phyloP scores from a whole-genome alignment of 2,329 filamentous ascomycete genomes.

The Exophiala lecanii-corni region DNA sequence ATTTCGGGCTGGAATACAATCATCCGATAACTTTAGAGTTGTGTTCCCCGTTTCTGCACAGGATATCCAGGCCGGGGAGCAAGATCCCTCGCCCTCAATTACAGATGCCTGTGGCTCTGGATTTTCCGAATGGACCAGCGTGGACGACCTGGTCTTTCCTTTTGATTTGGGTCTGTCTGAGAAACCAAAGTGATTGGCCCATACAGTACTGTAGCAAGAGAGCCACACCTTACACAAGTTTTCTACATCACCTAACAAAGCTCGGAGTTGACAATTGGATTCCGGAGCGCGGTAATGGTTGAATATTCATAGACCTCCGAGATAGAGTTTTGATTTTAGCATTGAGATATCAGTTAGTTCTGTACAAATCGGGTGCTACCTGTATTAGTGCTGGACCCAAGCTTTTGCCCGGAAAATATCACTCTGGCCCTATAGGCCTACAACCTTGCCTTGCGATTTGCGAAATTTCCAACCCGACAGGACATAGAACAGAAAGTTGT shows the following conservation, averaged over 20 bases:
- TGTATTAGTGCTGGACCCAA: neutral
- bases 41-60: neutral
- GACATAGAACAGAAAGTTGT: slow-evolving; percentile 1
- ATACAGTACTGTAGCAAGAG: neutral
- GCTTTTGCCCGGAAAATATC: neutral
- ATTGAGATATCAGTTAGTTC: neutral
- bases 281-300: neutral
- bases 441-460: too few species aligned
- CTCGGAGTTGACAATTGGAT: neutral
- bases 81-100: neutral
- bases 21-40: neutral
- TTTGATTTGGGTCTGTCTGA: slow-evolving; percentile 3
- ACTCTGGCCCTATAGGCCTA: too few species aligned
- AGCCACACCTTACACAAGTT: neutral
- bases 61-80: neutral
- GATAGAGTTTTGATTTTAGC: neutral
- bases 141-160: slow-evolving; percentile 4
- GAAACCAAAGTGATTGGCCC: slow-evolving; percentile 1
- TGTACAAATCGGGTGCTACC: neutral
- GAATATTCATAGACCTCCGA: slow-evolving; percentile 1
- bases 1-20: slow-evolving; percentile 1
- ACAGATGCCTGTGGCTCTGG: neutral
- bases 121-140: slow-evolving; percentile 4
- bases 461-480: neutral
- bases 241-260: slow-evolving; percentile 1